These are phyloP conservation scores for Fusarium avenaceum DNA, from an alignment of 2,329 filamentous ascomycete species.

Conservation along the genomic window DNA sequence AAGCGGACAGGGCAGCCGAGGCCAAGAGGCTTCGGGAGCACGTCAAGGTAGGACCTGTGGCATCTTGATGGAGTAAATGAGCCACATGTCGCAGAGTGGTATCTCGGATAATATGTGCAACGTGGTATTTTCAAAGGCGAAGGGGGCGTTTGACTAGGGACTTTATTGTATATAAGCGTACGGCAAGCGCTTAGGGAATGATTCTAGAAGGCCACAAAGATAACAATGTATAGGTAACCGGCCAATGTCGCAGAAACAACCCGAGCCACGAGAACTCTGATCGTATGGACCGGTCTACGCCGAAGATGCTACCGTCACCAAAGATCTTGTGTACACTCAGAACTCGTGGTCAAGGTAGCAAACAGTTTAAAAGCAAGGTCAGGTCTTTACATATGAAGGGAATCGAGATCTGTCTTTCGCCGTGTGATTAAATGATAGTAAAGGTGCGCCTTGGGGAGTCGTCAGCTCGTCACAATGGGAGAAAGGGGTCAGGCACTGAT, in stretches of 20 bases:
- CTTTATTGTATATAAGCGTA: slow-evolving; percentile 5
- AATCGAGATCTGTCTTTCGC: slow-evolving; percentile 31
- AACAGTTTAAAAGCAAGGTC: slow-evolving; percentile 5
- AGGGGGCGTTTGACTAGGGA: slow-evolving; percentile 20
- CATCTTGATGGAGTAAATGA: slow-evolving; percentile 34
- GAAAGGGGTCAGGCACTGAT: background rate
- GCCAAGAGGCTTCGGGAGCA: slow-evolving; percentile 62
- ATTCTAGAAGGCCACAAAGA: slow-evolving; percentile 24
- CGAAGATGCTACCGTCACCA: slow-evolving; percentile 20
- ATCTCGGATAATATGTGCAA: slow-evolving; percentile 35
- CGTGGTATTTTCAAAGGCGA: slow-evolving; percentile 14
- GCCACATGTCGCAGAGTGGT: slow-evolving; percentile 8
- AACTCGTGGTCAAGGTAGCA: slow-evolving; percentile 15
- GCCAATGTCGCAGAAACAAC: slow-evolving; percentile 6
- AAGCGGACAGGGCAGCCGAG: slow-evolving; percentile 54
- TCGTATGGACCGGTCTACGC: slow-evolving; percentile 17
- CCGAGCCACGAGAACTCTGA: slow-evolving; percentile 17
- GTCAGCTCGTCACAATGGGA: slow-evolving; percentile 14
- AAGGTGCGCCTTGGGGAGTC: slow-evolving; percentile 10
- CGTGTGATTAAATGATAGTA: slow-evolving; percentile 29
- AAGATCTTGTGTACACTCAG: slow-evolving; percentile 12
- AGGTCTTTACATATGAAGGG: background rate
- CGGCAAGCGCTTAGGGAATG: slow-evolving; percentile 13
- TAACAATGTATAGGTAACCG: slow-evolving; percentile 12
- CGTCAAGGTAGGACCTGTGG: slow-evolving; percentile 68